Conservation (phyloP, 352 stramenopile species). For the Thraustotheca clavata region DNA sequence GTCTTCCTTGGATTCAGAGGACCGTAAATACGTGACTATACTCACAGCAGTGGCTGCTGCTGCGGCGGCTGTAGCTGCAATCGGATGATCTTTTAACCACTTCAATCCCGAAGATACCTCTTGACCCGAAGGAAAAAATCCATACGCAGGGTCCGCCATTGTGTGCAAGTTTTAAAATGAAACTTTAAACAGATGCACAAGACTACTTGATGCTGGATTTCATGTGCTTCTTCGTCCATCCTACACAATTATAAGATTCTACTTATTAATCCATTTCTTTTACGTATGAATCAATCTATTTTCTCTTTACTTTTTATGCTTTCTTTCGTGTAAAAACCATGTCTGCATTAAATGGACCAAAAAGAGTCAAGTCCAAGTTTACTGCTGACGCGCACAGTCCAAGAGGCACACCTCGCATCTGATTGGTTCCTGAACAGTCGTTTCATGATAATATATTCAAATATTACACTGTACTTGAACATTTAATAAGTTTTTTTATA, state of each 20-base stretch:
- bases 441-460: not conserved
- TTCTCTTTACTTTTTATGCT: no score
- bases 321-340: no score
- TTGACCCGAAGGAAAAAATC: conserved; percentile 81
- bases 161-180: conserved; percentile 2
- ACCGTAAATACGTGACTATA: conserved; percentile 65
- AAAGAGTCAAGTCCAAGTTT: not conserved
- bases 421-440: conserved; percentile 11
- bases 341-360: no score
- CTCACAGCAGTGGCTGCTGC: conserved; percentile 48
- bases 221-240: not conserved
- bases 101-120: conserved; percentile 74
- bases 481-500: no score
- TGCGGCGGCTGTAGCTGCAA: conserved; percentile 63
- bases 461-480: no score
- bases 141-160: conserved; percentile 17
- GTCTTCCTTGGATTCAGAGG: not conserved
- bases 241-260: no score
- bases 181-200: not conserved
- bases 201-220: not conserved
- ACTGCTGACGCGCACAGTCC: conserved; percentile 3
- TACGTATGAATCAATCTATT: no score
- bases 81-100: conserved; percentile 81
- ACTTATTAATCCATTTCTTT: no score
- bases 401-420: conserved; percentile 8